phyloP scores from a whole-genome alignment of 306 rosid genomes.

The Cicer arietinum region DNA sequence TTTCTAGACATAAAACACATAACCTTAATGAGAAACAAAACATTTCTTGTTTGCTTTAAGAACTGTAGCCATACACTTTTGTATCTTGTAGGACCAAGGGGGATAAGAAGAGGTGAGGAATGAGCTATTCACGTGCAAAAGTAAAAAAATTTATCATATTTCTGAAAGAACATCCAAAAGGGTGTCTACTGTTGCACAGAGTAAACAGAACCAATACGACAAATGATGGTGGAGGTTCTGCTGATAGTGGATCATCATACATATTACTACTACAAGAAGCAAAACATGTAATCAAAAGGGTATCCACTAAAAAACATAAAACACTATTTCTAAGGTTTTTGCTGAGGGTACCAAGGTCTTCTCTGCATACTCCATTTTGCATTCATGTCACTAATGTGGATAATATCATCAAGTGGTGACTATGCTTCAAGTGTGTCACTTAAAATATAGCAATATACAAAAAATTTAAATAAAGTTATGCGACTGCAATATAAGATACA shows the following conservation, averaged over 20 bases:
- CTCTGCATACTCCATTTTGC: conserved; percentile 33
- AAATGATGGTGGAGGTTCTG: conserved; percentile 78
- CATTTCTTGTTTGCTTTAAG: conserved; percentile 16
- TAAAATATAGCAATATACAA: conserved; percentile 30
- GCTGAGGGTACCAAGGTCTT: conserved; percentile 33
- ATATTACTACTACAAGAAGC: conserved; percentile 52
- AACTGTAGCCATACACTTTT: conserved; percentile 8
- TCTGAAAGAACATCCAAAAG: conserved; percentile 47
- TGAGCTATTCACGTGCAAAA: conserved; percentile 48
- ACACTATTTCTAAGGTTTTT: conserved; percentile 35
- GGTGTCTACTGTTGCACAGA: conserved; percentile 50
- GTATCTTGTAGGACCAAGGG: conserved; percentile 38
- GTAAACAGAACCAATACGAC: conserved; percentile 56
- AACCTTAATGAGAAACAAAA: conserved; percentile 31
- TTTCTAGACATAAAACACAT: not conserved
- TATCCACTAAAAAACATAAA: conserved; percentile 46
- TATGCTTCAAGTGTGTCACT: conserved; percentile 47
- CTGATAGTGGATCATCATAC: conserved; percentile 77
- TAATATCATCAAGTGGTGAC: conserved; percentile 45
- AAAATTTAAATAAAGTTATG: not conserved
- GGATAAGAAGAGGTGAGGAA: conserved; percentile 38
- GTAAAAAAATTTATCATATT: conserved; percentile 44
- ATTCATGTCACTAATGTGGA: conserved; percentile 51
- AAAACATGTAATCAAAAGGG: conserved; percentile 49
- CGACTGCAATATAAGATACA: not conserved